Base-by-base conservation (phyloP, 73 alveolate genomes). In the Paramecium pentaurelia region DNA sequence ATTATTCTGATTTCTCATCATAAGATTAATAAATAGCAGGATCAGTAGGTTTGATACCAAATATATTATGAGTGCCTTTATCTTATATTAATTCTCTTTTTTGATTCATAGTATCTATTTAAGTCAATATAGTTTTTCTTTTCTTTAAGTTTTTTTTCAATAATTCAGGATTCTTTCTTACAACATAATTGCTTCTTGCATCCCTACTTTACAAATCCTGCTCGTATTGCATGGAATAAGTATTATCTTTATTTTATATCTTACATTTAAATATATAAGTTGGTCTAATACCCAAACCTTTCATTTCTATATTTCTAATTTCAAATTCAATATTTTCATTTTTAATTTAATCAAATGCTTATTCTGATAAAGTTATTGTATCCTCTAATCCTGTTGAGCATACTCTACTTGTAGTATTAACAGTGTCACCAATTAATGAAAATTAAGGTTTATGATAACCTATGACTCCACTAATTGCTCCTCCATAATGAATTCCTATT, bases 361-460 rank as follows among this genome's bases (percentile, higher is more conserved):
- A 73, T 68, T 87, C 86, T 30, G 93, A 87, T n/a, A 87, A 28
- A n/a, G 71, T 87, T 4, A 87, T 87, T 30, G 64, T 58, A 70
- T 87, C 93, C 16, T 73, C 83, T 20, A 87, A 68, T 40, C 93
- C 93, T 1, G 93, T 87, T 4, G 93, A 87, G 20, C 93, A 87
- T 27, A 87, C 93, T 60, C 93, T 30, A 68, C 93, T 87, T 2
- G 93, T 87, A 4, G 93, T 87, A 38, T 87, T 87, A 18, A 87
- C 93, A 25, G 93, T 87, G 11, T 87, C 88, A 6, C 93, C 93
- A 20, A 87, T 87, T 60, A 87, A 40, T 1, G 93, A 87, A 37
- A 87, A 87, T 40, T 87, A 68, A 34, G 93, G 93, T 25, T 87
- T 87, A 60, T 87, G 93, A 60, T 14, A 87, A 11, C 93, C 93